These are phyloP conservation scores for Clitoria ternatea DNA, from an alignment of 306 rosid species.

Conservation along the genomic window DNA sequence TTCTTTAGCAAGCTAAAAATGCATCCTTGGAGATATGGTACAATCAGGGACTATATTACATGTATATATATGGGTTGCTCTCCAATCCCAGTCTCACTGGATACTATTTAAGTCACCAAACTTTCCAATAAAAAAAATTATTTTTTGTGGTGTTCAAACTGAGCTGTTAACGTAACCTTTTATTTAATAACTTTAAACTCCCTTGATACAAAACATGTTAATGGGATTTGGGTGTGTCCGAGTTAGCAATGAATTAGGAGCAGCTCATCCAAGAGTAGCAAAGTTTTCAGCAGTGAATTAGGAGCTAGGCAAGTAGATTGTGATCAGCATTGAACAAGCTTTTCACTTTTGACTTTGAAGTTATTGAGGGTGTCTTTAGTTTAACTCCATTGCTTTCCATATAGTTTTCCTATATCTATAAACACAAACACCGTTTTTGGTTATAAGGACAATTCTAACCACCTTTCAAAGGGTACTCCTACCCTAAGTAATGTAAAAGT, in stretches of 20 bases:
- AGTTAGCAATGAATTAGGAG: conserved; percentile 66
- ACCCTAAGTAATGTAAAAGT: not conserved
- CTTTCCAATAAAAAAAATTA: too few relatives aligned
- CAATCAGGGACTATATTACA: conserved; percentile 50
- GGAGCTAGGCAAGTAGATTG: too few relatives aligned
- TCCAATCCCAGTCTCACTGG: conserved; percentile 40
- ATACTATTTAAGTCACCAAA: too few relatives aligned
- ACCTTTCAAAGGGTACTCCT: not conserved
- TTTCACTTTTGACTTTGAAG: conserved; percentile 7
- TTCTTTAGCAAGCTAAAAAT: not conserved
- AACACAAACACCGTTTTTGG: not conserved
- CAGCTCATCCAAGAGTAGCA: conserved; percentile 62
- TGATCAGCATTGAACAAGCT: conserved; percentile 9
- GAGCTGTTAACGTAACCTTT: too few relatives aligned
- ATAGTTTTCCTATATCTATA: conserved; percentile 31
- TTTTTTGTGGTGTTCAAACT: too few relatives aligned
- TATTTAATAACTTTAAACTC: too few relatives aligned
- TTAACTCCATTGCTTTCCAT: conserved; percentile 14
- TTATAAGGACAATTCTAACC: not conserved
- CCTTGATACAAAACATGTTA: not conserved
- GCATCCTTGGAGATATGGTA: conserved; percentile 62
- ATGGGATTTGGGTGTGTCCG: conserved; percentile 21
- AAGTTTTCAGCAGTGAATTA: conserved; percentile 49
- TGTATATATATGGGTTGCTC: conserved; percentile 60
- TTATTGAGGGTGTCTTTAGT: conserved; percentile 1